Conservation (phyloP, 2,329 filamentous ascomycete species). For the Xylariaceae sp. region DNA sequence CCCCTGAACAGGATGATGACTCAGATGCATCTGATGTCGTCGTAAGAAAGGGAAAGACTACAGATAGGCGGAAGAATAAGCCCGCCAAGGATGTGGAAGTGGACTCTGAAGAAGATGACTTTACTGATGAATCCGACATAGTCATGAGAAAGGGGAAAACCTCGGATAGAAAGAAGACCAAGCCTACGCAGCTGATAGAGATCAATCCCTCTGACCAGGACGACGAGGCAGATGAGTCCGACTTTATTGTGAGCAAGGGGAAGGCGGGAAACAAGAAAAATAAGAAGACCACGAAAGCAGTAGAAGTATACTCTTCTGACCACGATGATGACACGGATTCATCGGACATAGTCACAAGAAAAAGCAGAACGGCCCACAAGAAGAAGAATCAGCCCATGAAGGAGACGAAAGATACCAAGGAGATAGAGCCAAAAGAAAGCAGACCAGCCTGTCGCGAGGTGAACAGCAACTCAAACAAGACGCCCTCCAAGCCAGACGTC, state of each 20-base stretch:
- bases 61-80: too few relatives aligned
- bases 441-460: constrained; percentile 23
- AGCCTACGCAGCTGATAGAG: not conserved
- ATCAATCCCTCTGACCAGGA: constrained; percentile 3
- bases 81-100: not conserved
- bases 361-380: not conserved
- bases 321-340: not conserved
- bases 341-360: constrained; percentile 10
- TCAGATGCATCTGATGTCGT: constrained; percentile 1
- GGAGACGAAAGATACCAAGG: constrained; percentile 16
- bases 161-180: constrained; percentile 6
- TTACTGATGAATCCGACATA: not conserved
- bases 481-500: not conserved
- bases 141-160: constrained; percentile 9
- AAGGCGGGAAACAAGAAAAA: constrained; percentile 14
- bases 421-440: constrained; percentile 4
- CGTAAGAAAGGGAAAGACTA: too few relatives aligned
- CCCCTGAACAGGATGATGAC: constrained; percentile 4
- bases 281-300: constrained; percentile 1
- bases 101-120: not conserved
- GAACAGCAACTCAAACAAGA: constrained; percentile 18
- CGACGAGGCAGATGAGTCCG: constrained; percentile 1
- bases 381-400: not conserved
- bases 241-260: constrained; percentile 5
- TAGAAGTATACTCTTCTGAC: not conserved